A percentile compares a stretch with the other conserved stretches of the same genome.
phyloP scores from a whole-genome alignment of 2,329 filamentous ascomycete species.

The Blastomyces parvus region DNA sequence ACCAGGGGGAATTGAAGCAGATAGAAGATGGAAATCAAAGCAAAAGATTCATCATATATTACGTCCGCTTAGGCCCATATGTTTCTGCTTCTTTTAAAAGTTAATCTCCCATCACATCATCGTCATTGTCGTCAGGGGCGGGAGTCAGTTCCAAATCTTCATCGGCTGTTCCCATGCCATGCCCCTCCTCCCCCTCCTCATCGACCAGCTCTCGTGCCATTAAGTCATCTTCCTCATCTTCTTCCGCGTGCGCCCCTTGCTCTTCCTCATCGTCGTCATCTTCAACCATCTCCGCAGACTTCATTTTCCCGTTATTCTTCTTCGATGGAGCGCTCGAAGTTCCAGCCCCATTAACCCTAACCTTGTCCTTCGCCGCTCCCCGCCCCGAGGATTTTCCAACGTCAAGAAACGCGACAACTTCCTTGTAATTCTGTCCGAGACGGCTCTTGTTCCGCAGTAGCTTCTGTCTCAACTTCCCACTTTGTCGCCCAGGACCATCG shows the following conservation, averaged over 20 bases:
- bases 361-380: constrained; percentile 5
- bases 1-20: neutral
- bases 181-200: constrained; percentile 23
- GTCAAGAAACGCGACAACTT: constrained; percentile 72
- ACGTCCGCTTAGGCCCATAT: neutral
- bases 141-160: constrained; percentile 13
- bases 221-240: constrained; percentile 37
- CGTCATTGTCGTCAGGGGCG: constrained; percentile 27
- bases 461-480: constrained; percentile 57
- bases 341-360: constrained; percentile 8
- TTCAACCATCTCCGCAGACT: constrained; percentile 36
- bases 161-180: constrained; percentile 14
- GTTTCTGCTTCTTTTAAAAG: neutral
- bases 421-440: constrained; percentile 76
- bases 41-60: constrained; percentile 2
- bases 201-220: constrained; percentile 29
- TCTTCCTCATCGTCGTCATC: constrained; percentile 33
- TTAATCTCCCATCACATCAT: constrained; percentile 38
- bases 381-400: constrained; percentile 42
- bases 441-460: constrained; percentile 69
- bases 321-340: constrained; percentile 3
- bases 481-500: constrained; percentile 52
- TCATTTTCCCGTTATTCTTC: constrained; percentile 20
- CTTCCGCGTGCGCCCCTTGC: constrained; percentile 24
- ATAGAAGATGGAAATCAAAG: neutral